Evolutionary conservation across 768 basidiomycete genomes (phyloP).

Genomic region (Kwoniella botswanensis): DNA sequence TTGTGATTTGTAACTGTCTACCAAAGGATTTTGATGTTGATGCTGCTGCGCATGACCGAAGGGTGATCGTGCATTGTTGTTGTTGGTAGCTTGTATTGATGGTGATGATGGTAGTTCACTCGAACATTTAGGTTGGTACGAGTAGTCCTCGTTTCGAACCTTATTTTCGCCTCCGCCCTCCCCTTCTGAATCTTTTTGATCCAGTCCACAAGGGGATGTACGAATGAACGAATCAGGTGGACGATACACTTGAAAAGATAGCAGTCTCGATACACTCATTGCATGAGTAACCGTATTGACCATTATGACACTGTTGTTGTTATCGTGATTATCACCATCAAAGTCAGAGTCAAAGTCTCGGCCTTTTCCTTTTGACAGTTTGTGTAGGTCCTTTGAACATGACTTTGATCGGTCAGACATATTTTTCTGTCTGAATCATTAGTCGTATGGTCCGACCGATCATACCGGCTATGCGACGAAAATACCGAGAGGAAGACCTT

Average conservation of each 20-base stretch:
- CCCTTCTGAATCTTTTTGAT: background rate
- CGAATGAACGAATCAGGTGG: background rate
- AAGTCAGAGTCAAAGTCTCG: background rate
- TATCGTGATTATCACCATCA: background rate
- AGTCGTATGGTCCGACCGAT: conserved; percentile 8
- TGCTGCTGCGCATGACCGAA: background rate
- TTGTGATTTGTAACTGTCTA: background rate
- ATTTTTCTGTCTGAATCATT: background rate
- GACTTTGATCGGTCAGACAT: conserved; percentile 2
- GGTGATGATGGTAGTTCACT: background rate
- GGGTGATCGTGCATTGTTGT: background rate
- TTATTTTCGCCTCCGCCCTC: background rate
- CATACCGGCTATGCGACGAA: background rate
- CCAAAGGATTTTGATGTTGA: background rate
- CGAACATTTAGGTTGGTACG: background rate
- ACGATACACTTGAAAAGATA: background rate
- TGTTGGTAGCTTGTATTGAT: background rate
- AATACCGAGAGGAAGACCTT: background rate
- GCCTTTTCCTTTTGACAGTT: background rate
- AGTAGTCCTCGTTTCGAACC: background rate
- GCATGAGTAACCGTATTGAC: background rate
- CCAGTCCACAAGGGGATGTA: background rate
- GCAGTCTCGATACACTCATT: background rate
- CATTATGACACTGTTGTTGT: background rate
- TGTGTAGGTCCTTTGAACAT: conserved; percentile 1